Conservation (phyloP, 2,329 filamentous ascomycete genomes). For the Pseudogymnoascus sp. region DNA sequence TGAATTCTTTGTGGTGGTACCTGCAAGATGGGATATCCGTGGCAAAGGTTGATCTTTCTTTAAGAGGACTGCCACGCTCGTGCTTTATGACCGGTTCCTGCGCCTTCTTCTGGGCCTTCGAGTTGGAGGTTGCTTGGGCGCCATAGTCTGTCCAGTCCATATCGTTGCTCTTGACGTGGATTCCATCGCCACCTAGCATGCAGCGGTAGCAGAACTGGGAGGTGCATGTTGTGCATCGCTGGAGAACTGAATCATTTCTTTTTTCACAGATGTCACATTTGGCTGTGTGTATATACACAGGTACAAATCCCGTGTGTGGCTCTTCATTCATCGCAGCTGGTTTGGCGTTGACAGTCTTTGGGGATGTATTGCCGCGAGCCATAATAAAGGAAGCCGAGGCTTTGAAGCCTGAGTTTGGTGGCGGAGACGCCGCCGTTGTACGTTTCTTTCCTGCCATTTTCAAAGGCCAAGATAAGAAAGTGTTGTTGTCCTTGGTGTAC, state of each 20-base stretch:
- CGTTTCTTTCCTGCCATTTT: background rate
- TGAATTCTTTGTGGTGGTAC: background rate
- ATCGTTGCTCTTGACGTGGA: background rate
- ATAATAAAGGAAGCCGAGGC: background rate
- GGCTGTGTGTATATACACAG: constrained; percentile 9
- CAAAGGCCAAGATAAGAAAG: background rate
- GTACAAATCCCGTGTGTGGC: background rate
- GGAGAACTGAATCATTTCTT: background rate
- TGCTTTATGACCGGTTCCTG: background rate
- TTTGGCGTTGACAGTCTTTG: background rate
- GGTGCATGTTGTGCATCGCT: background rate
- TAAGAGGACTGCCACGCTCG: background rate
- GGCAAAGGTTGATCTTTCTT: background rate
- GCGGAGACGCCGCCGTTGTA: background rate
- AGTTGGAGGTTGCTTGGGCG: background rate
- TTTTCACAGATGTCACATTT: constrained; percentile 9
- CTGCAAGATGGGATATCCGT: background rate
- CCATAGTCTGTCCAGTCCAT: constrained; percentile 2
- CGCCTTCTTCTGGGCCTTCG: background rate
- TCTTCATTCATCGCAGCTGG: background rate
- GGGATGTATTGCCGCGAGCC: background rate
- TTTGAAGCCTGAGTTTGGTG: background rate
- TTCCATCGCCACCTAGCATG: background rate
- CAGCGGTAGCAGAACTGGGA: background rate
- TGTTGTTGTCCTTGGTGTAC: background rate